phyloP scores from a whole-genome alignment of 1,284 basidiomycete genomes.

The Pseudozyma sp. region DNA sequence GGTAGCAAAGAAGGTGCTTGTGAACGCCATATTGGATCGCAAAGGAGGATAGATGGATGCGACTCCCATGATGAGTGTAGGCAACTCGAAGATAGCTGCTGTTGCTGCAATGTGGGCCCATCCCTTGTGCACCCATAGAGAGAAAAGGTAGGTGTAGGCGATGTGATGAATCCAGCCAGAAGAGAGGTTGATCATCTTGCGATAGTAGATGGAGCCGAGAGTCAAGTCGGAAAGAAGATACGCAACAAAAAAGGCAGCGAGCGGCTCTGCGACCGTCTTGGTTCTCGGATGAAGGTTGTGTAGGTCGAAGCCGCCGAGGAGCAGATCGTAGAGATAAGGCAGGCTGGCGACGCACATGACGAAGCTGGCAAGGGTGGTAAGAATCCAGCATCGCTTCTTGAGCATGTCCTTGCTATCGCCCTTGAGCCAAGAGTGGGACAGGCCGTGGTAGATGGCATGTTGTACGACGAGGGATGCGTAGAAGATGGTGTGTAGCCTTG shows the following conservation, averaged over 20 bases:
- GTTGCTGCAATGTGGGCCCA: slow-evolving; percentile 61
- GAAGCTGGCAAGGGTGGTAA: slow-evolving; percentile 64
- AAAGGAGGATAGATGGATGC: slow-evolving; percentile 60
- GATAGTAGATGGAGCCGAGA: slow-evolving; percentile 64
- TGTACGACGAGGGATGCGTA: slow-evolving; percentile 56
- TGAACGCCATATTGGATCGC: slow-evolving; percentile 67
- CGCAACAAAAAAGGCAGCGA: slow-evolving; percentile 63
- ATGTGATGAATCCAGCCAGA: slow-evolving; percentile 67
- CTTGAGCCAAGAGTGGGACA: slow-evolving; percentile 51
- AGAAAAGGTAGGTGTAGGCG: slow-evolving; percentile 59
- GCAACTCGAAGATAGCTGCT: slow-evolving; percentile 65
- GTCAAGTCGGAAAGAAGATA: slow-evolving; percentile 64
- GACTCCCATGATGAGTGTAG: slow-evolving; percentile 66
- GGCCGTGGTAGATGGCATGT: slow-evolving; percentile 58
- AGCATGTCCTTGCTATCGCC: slow-evolving; percentile 54
- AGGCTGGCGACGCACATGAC: slow-evolving; percentile 60
- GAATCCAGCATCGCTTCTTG: slow-evolving; percentile 67
- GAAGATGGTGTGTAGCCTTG: slow-evolving; percentile 44
- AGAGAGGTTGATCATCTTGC: slow-evolving; percentile 64
- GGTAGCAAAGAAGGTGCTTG: slow-evolving; percentile 63
- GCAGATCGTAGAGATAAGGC: slow-evolving; percentile 61
- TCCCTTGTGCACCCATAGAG: slow-evolving; percentile 58
- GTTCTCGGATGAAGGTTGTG: slow-evolving; percentile 47
- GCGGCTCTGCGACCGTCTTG: slow-evolving; percentile 53
- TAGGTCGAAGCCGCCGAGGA: slow-evolving; percentile 57